phyloP scores from a whole-genome alignment of 805 yeast species.

The Yamadazyma ubonensis region DNA sequence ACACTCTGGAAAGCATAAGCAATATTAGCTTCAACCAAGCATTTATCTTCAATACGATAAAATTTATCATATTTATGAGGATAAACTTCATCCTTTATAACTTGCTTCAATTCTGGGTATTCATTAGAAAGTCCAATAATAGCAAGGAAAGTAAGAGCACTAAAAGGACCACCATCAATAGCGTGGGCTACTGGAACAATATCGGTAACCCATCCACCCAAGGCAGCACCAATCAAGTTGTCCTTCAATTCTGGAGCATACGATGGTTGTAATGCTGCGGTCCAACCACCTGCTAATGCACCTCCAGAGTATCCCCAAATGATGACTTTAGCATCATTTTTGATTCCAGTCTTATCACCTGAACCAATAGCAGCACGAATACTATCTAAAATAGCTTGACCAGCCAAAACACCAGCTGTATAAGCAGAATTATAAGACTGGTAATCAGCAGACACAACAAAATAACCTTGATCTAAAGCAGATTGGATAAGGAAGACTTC shows the following conservation, averaged over 20 bases:
- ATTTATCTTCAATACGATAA: slow-evolving; percentile 2
- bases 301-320: slow-evolving; percentile 41
- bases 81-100: not conserved
- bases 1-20: slow-evolving; percentile 10
- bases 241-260: slow-evolving; percentile 31
- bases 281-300: slow-evolving; percentile 35
- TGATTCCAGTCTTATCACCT: slow-evolving; percentile 17
- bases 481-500: slow-evolving; percentile 20
- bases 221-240: slow-evolving; percentile 27
- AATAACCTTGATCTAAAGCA: slow-evolving; percentile 30
- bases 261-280: slow-evolving; percentile 29
- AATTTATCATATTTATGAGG: slow-evolving; percentile 2
- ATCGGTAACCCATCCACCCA: slow-evolving; percentile 35
- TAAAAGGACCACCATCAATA: slow-evolving; percentile 24
- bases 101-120: slow-evolving; percentile 22
- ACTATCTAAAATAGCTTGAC: slow-evolving; percentile 28
- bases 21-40: slow-evolving; percentile 10
- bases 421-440: slow-evolving; percentile 33
- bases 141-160: slow-evolving; percentile 28
- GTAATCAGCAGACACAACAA: slow-evolving; percentile 33
- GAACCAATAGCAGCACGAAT: slow-evolving; percentile 27
- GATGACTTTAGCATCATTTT: slow-evolving; percentile 16
- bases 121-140: slow-evolving; percentile 28
- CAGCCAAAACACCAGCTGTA: slow-evolving; percentile 29
- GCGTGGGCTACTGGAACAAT: slow-evolving; percentile 24